Conservation (phyloP, 768 basidiomycete genomes). For the Suillus alpinus region DNA sequence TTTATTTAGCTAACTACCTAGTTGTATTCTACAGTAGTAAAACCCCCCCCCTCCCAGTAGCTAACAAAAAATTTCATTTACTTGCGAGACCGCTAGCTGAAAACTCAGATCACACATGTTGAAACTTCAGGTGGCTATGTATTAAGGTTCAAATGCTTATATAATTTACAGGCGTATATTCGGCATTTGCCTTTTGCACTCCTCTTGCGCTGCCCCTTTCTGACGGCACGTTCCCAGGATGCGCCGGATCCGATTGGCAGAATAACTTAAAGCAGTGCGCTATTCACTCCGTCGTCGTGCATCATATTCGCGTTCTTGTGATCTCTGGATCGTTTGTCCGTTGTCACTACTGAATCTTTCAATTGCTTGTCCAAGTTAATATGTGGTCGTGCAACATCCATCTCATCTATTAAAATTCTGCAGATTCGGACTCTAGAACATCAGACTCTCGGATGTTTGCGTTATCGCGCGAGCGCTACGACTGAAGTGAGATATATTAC, state of each 20-base stretch:
- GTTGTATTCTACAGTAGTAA: background rate
- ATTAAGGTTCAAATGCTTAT: background rate
- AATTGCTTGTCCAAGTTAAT: background rate
- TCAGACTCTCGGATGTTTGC: background rate
- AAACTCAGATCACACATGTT: background rate
- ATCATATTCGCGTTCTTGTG: background rate
- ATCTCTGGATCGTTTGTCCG: background rate
- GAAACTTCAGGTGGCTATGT: background rate
- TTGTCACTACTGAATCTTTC: background rate
- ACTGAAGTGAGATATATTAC: background rate
- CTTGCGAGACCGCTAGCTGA: background rate
- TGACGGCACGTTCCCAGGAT: background rate
- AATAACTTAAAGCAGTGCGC: background rate
- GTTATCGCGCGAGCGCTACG: background rate
- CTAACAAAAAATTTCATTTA: background rate
- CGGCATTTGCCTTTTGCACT: background rate
- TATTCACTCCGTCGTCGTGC: background rate
- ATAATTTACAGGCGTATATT: background rate
- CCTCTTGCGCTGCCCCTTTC: background rate
- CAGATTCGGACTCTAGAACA: background rate
- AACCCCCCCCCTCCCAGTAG: background rate
- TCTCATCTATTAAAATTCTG: background rate
- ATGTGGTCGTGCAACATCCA: background rate
- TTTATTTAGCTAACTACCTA: background rate
- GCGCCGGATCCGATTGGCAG: background rate